Conservation (phyloP, 2,329 filamentous ascomycete genomes). For the Exophiala sp. region DNA sequence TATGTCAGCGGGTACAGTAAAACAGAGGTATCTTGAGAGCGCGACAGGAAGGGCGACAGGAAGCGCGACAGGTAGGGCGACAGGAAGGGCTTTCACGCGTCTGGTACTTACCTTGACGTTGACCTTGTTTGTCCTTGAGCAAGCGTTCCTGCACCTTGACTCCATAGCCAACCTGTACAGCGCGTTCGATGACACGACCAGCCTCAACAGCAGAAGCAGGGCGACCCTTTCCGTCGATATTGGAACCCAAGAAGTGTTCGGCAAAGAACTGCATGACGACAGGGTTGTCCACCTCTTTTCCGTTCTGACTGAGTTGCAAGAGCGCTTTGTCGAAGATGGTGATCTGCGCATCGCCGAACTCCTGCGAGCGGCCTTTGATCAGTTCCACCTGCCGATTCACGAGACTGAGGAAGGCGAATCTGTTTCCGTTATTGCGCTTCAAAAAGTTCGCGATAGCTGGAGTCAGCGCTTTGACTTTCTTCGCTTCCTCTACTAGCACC, state of each 20-base stretch:
- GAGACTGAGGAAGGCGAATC: conserved; percentile 32
- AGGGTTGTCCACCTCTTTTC: conserved; percentile 30
- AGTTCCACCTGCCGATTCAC: conserved; percentile 35
- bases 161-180: not conserved
- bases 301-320: conserved; percentile 34
- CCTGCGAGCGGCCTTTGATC: conserved; percentile 35
- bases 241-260: conserved; percentile 36
- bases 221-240: conserved; percentile 16
- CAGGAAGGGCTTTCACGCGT: too few species aligned
- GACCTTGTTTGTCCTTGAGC: not conserved
- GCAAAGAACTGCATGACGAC: conserved; percentile 37
- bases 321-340: conserved; percentile 40
- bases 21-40: too few species aligned
- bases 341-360: conserved; percentile 35
- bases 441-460: conserved; percentile 32
- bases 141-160: not conserved
- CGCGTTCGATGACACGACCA: not conserved
- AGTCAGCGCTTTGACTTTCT: conserved; percentile 28
- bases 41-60: too few species aligned
- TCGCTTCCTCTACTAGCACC: conserved; percentile 31
- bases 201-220: not conserved
- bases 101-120: too few species aligned
- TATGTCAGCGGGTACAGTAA: too few species aligned
- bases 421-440: conserved; percentile 26
- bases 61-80: too few species aligned